phyloP scores from a whole-genome alignment of 1,139 yeast genomes.

The Geotrichum europaeum region DNA sequence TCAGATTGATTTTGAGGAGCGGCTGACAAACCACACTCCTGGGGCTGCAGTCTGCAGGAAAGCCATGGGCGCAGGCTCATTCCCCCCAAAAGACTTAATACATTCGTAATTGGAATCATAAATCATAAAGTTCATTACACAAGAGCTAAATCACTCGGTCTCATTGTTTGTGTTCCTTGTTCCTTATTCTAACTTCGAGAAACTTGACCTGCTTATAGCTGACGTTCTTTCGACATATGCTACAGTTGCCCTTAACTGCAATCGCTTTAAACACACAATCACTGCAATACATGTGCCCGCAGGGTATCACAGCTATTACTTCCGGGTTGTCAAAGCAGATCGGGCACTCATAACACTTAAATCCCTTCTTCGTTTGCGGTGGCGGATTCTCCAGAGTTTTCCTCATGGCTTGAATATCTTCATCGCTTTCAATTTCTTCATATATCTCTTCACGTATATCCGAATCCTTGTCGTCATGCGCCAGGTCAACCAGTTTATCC shows the following conservation, averaged over 20 bases:
- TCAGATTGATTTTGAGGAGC: neutral
- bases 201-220: slow-evolving; percentile 27
- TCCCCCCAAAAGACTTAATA: neutral
- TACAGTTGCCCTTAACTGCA: slow-evolving; percentile 33
- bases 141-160: neutral
- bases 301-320: slow-evolving; percentile 32
- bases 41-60: neutral
- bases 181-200: slow-evolving; percentile 20
- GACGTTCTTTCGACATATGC: slow-evolving; percentile 33
- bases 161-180: neutral
- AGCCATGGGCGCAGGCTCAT: neutral
- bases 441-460: neutral
- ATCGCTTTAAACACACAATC: slow-evolving; percentile 36
- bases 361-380: slow-evolving; percentile 15
- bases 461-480: slow-evolving; percentile 11
- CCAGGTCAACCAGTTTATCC: slow-evolving; percentile 16
- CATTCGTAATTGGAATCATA: neutral
- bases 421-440: slow-evolving; percentile 7
- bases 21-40: neutral
- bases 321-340: slow-evolving; percentile 35
- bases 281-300: slow-evolving; percentile 37
- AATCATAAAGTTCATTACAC: neutral
- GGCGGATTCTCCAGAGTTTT: neutral
- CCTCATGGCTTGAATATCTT: slow-evolving; percentile 1
- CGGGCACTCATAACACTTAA: slow-evolving; percentile 28